Percentiles rank a stretch among this genome's conserved stretches.
phyloP scores from a whole-genome alignment of 1,139 yeast species.

The Yueomyces sp. region DNA sequence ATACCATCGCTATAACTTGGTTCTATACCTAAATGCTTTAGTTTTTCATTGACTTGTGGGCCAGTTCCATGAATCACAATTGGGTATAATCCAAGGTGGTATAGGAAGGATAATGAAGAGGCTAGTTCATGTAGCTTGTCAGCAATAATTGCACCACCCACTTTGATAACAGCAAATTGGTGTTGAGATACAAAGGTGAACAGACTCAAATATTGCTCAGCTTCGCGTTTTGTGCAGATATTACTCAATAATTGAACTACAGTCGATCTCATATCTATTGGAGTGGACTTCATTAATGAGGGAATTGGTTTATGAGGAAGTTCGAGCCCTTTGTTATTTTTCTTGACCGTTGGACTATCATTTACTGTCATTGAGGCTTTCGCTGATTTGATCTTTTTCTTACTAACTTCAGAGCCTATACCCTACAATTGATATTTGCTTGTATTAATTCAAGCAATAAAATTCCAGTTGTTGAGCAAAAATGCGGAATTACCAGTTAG shows the following conservation, averaged over 20 bases:
- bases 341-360: too few species aligned
- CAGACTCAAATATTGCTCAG: slow-evolving; percentile 90
- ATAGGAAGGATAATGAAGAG: slow-evolving; percentile 85
- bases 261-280: slow-evolving; percentile 60
- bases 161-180: slow-evolving; percentile 96
- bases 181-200: slow-evolving; percentile 93
- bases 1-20: slow-evolving; percentile 96
- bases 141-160: slow-evolving; percentile 97
- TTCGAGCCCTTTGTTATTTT: too few species aligned
- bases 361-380: too few species aligned
- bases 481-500: too few species aligned
- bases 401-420: too few species aligned
- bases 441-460: too few species aligned
- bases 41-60: slow-evolving; percentile 89
- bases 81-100: slow-evolving; percentile 95
- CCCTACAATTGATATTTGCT: too few species aligned
- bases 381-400: too few species aligned
- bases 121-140: slow-evolving; percentile 89
- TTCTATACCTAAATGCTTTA: slow-evolving; percentile 89
- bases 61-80: slow-evolving; percentile 97
- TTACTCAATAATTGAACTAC: slow-evolving; percentile 89
- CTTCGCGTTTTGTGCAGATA: slow-evolving; percentile 94
- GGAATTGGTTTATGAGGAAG: too few species aligned
- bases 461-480: too few species aligned
- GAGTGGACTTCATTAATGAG: too few species aligned